Base-by-base conservation (phyloP, 2,329 filamentous ascomycete genomes). In the Clarireedia homoeocarpa region DNA sequence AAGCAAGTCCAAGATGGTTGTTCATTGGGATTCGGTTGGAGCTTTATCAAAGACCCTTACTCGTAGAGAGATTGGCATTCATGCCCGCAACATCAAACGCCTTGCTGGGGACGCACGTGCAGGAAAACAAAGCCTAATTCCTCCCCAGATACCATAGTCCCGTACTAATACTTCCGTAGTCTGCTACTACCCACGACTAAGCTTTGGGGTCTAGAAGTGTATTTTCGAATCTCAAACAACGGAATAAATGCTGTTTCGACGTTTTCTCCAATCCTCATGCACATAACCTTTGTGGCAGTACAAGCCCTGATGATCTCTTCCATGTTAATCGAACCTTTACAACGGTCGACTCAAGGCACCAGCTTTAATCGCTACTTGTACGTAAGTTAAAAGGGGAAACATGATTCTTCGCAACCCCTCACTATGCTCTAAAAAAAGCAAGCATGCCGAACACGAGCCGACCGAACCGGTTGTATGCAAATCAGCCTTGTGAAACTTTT, bases 401-500 rank as follows among this genome's bases (percentile, higher is more conserved):
- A 49, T n/a, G 6, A 34, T 49, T 42, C n/a, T 17, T 54, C n/a
- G 30, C 7, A 10, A 46, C 45, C 47, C 6, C 39, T 42, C 36
- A 40, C 42, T n/a, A 15, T 24, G n/a, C 7, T 40, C 40, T 40
- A 40, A 39, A 39, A 46, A 52, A 53, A 49, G 44, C 12, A 40
- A 53, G 45, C 45, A 48, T 45, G 42, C 42, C 36, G 26, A 38
- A 46, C 44, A 46, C 30, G 48, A 44, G 40, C 17, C 23, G 40
- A 20, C 40, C 45, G 54, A 9, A 7, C 40, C 45, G 56, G 10
- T 51, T 52, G 23, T 10, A 49, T 55, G 47, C 36, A 44, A 12
- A 44, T 63, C 60, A 63, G 61, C 61, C 61, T 62, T 59, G 60
- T 53, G 53, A 55, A 48, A 27, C 39, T 36, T 51, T 50, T 47